Evolutionary conservation across 192 early-diverging fungal species (phyloP), one percentile per base, ranked within the genome.

Genomic region (Kickxella alabastrina): DNA sequence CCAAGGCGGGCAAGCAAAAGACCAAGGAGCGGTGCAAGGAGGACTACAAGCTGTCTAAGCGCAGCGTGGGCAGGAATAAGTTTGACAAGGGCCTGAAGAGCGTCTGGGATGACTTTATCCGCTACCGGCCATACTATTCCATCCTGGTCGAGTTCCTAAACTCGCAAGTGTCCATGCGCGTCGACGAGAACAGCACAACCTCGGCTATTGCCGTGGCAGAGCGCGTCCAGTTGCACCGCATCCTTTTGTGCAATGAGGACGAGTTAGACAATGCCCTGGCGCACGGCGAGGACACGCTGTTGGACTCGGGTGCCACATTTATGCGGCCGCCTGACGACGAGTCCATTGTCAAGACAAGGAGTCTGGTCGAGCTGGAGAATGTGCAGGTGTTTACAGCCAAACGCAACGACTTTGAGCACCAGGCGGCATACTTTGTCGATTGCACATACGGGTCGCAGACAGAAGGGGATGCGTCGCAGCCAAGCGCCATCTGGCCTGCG

Each of bases 321-420:
- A 47, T 51, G 4, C 31, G 10, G 2, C 75, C 68, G 15, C 68
- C 68, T 2, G 57, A 62, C 26, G 69, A 72, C 25, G 75, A 78
- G 45, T 52, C 68, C 41, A 65, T 78, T n/a, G 63, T 79, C 59
- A 79, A 75, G 48, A 64, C 77, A n/a, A 66, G 77, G 12, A 75
- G 59, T 19, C 36, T 75, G 37, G 56, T 75, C n/a, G 77, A 69
- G 40, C 53, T 79, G 1, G 72, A 75, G 21, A 71, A 75, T 28
- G 58, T 79, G 13, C 77, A 79, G 37, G 59, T 75, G 32, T 79
- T 75, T 56, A 71, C 72, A 1, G 72, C 67, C 14, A 57, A 64
- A 40, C 59, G 62, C 52, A 45, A 56, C 2, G 62, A 75, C 42
- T 75, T 79, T 59, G 56, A 49, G 22, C 51, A 63, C 54, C 62